phyloP scores from a whole-genome alignment of 2,329 filamentous ascomycete genomes.

The Xylariomycetidae sp. region DNA sequence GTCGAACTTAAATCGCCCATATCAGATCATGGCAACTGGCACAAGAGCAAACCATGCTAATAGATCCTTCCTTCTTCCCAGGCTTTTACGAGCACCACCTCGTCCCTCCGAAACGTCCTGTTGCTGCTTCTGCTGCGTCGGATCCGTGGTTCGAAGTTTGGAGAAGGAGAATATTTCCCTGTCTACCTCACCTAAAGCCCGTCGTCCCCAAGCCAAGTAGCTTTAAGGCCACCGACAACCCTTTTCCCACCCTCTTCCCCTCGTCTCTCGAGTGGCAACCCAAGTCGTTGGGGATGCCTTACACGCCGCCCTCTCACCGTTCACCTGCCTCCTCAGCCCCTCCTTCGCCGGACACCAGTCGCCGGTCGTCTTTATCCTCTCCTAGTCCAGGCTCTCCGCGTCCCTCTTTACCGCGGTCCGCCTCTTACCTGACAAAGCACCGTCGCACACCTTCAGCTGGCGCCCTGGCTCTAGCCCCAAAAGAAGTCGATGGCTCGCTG shows the following conservation, averaged over 20 bases:
- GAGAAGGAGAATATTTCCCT: conserved; percentile 24
- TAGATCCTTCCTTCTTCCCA: conserved; percentile 21
- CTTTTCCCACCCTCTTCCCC: conserved; percentile 15
- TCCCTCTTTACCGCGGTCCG: conserved; percentile 56
- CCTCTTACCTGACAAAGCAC: conserved; percentile 62
- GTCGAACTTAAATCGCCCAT: too few species aligned
- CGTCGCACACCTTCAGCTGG: conserved; percentile 51
- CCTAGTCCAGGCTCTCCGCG: conserved; percentile 34
- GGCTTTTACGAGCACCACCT: conserved; percentile 21
- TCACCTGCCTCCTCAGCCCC: conserved; percentile 57
- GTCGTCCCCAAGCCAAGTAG: conserved; percentile 21
- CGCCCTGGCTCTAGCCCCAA: conserved; percentile 18
- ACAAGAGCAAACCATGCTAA: conserved; percentile 23
- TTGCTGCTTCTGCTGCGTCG: conserved; percentile 5
- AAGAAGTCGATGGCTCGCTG: conserved; percentile 24
- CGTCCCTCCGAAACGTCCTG: conserved; percentile 16
- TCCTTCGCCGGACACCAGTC: conserved; percentile 52
- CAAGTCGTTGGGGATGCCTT: conserved; percentile 65
- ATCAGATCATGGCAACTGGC: conserved; percentile 22
- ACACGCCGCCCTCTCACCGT: conserved; percentile 71
- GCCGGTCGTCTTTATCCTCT: conserved; percentile 51
- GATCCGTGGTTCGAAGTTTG: conserved; percentile 22
- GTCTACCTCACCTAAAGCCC: conserved; percentile 19
- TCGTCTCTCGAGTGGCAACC: conserved; percentile 21
- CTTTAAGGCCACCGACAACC: conserved; percentile 16